A percentile compares a stretch with the other conserved stretches of the same genome.
Evolutionary conservation across 1,284 basidiomycete genomes (phyloP).

Genomic region (Pyrrhoderma lamaoense): DNA sequence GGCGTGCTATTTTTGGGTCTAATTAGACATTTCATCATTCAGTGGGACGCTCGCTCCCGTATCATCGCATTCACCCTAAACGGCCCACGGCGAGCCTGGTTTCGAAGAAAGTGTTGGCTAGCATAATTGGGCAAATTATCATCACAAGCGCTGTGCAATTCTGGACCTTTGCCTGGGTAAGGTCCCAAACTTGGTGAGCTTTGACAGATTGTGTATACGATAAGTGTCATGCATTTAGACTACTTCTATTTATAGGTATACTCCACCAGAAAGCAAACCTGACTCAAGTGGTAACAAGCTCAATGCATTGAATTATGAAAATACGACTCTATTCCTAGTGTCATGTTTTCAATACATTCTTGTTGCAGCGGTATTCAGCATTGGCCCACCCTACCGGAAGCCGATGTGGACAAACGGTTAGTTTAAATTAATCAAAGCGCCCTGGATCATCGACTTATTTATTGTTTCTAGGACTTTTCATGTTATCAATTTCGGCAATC

Average conservation of each 20-base stretch:
- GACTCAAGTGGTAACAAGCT: conserved; percentile 65
- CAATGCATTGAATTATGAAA: conserved; percentile 90
- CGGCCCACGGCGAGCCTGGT: conserved; percentile 95
- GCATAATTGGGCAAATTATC: conserved; percentile 89
- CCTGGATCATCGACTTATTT: conserved; percentile 18
- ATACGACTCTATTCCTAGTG: conserved; percentile 87
- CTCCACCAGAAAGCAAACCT: conserved; percentile 48
- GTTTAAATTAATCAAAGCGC: conserved; percentile 24
- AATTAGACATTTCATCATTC: conserved; percentile 17
- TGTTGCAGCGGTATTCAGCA: conserved; percentile 94
- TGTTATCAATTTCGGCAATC: conserved; percentile 63
- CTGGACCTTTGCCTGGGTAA: conserved; percentile 87
- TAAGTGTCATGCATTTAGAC: not conserved
- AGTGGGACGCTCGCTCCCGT: conserved; percentile 95
- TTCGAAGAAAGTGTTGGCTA: conserved; percentile 91
- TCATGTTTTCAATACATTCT: conserved; percentile 99
- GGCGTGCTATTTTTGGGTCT: conserved; percentile 1
- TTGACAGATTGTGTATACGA: not conserved
- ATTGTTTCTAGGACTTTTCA: conserved; percentile 58
- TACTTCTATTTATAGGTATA: conserved; percentile 43
- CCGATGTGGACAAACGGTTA: conserved; percentile 92
- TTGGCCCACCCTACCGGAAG: conserved; percentile 93
- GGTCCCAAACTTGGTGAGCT: conserved; percentile 72
- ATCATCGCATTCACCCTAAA: conserved; percentile 79
- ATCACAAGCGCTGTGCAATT: conserved; percentile 82